Evolutionary conservation across 257 asterid genomes (phyloP).

Genomic region (Salvia rosmarinus): DNA sequence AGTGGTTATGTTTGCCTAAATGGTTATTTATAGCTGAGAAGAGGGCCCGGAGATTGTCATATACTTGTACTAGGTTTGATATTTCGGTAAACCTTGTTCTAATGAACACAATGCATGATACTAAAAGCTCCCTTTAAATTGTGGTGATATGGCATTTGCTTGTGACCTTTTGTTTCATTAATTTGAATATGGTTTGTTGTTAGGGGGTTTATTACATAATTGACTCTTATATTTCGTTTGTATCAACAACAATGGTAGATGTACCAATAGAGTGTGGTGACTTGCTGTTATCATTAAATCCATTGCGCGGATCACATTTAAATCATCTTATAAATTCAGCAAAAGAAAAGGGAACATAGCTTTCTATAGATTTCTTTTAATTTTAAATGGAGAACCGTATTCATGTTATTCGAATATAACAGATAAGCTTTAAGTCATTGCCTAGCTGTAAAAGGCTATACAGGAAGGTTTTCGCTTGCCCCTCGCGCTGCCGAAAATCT

Average conservation of each 20-base stretch:
- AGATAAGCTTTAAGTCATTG: constrained; percentile 7
- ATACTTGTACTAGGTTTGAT: constrained; percentile 8
- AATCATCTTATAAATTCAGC: neutral
- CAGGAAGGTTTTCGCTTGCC: neutral
- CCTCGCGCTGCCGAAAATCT: neutral
- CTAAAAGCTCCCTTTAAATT: neutral
- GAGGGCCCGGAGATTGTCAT: neutral
- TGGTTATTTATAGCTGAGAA: neutral
- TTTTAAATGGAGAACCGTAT: constrained; percentile 9
- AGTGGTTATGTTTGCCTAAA: neutral
- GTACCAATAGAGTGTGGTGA: neutral
- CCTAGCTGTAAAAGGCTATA: constrained; percentile 27
- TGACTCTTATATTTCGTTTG: neutral
- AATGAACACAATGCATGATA: neutral
- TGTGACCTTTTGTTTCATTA: neutral
- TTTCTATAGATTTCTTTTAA: neutral
- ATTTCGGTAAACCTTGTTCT: neutral
- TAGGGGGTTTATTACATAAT: neutral
- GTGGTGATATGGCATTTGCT: constrained; percentile 13
- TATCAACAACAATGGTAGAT: neutral
- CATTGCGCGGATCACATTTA: neutral
- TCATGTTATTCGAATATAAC: neutral
- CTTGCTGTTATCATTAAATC: neutral
- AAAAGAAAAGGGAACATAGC: constrained; percentile 1
- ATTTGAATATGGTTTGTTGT: neutral